phyloP scores from a whole-genome alignment of 371 early-diverging fungal species.

The Vairimorpha necatrix region DNA sequence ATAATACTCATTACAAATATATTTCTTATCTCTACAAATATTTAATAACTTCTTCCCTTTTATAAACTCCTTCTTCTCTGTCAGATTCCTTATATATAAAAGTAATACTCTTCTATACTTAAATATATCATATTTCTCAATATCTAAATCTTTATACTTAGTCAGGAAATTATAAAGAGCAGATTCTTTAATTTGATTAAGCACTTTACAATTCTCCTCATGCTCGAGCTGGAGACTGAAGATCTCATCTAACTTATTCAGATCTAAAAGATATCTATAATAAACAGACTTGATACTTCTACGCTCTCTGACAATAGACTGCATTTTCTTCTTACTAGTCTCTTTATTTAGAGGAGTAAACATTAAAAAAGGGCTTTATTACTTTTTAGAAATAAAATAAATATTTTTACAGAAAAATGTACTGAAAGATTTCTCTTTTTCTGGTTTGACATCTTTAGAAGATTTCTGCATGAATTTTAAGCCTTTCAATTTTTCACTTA shows the following conservation, averaged over 20 bases:
- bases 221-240: background rate
- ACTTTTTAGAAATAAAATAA: background rate
- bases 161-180: background rate
- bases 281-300: background rate
- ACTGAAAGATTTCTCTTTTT: constrained; percentile 22
- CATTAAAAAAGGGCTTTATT: background rate
- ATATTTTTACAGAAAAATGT: constrained; percentile 28
- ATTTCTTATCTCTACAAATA: constrained; percentile 25
- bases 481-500: constrained; percentile 39
- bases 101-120: background rate
- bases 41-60: constrained; percentile 36
- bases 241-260: background rate
- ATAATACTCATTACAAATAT: constrained; percentile 24
- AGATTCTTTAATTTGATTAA: background rate
- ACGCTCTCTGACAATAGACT: background rate
- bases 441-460: constrained; percentile 4
- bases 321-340: background rate
- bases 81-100: constrained; percentile 1
- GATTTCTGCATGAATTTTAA: constrained; percentile 38
- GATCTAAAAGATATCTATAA: background rate
- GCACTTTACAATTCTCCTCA: background rate
- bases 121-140: constrained; percentile 1
- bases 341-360: constrained; percentile 4
- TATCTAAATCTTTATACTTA: background rate
- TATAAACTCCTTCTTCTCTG: constrained; percentile 24